Percentiles rank a stretch among this genome's conserved stretches.
phyloP scores from a whole-genome alignment of 805 yeast species.

The Millerago galiae region DNA sequence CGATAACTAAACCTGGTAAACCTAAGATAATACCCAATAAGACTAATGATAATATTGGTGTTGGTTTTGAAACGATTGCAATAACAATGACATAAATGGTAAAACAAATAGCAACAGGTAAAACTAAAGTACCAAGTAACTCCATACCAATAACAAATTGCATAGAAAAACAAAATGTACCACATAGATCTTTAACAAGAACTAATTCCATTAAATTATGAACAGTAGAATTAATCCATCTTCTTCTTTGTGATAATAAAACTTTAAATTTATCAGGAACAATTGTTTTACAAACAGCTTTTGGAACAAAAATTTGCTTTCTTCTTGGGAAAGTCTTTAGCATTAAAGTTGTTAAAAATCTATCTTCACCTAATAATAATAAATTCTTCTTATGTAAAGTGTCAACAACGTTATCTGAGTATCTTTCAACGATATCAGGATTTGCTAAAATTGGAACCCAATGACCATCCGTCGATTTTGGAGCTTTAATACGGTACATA shows the following conservation, averaged over 20 bases:
- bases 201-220: slow-evolving; percentile 88
- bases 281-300: slow-evolving; percentile 86
- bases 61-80: slow-evolving; percentile 66
- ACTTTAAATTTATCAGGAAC: slow-evolving; percentile 82
- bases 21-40: slow-evolving; percentile 78
- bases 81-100: slow-evolving; percentile 71
- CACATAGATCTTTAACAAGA: slow-evolving; percentile 81
- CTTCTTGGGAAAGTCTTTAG: slow-evolving; percentile 84
- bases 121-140: slow-evolving; percentile 77
- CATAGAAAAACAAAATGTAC: slow-evolving; percentile 93
- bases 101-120: slow-evolving; percentile 83
- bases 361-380: slow-evolving; percentile 83
- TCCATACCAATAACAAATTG: slow-evolving; percentile 84
- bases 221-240: slow-evolving; percentile 95
- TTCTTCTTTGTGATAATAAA: slow-evolving; percentile 84
- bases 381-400: slow-evolving; percentile 84
- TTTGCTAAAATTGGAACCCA: slow-evolving; percentile 95
- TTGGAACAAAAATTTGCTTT: slow-evolving; percentile 79
- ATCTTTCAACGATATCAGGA: slow-evolving; percentile 89
- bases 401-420: slow-evolving; percentile 77
- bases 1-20: slow-evolving; percentile 74
- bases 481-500: slow-evolving; percentile 85
- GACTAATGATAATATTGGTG: slow-evolving; percentile 71
- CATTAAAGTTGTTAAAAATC: slow-evolving; percentile 81
- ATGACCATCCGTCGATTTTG: slow-evolving; percentile 68